Conservation (phyloP, 345 rosid species). For the Brassica carinata region DNA sequence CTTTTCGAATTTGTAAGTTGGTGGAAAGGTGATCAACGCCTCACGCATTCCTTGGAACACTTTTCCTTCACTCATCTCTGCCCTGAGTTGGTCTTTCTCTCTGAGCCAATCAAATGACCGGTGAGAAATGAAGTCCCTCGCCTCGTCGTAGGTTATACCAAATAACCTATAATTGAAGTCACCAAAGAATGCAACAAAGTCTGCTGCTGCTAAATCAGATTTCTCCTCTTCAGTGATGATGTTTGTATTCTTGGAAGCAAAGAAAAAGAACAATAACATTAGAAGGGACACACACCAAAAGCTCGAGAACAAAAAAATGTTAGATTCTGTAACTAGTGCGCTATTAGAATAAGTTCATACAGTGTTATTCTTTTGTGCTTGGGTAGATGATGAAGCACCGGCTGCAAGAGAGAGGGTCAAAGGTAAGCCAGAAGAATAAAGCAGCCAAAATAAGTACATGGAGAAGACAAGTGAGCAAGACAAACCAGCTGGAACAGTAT, state of each 20-base stretch:
- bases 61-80: slow-evolving; percentile 89
- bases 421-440: slow-evolving; percentile 83
- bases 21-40: slow-evolving; percentile 89
- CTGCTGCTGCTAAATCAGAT: slow-evolving; percentile 90
- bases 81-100: slow-evolving; percentile 95
- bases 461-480: slow-evolving; percentile 82
- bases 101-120: slow-evolving; percentile 97
- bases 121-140: slow-evolving; percentile 96
- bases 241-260: slow-evolving; percentile 39
- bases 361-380: slow-evolving; percentile 54
- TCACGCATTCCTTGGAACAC: slow-evolving; percentile 99
- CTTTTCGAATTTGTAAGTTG: slow-evolving; percentile 93
- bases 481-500: slow-evolving; percentile 70
- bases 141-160: slow-evolving; percentile 97
- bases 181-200: slow-evolving; percentile 86
- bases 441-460: slow-evolving; percentile 79
- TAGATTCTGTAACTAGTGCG: neutral
- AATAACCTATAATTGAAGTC: slow-evolving; percentile 95
- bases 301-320: neutral
- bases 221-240: slow-evolving; percentile 59
- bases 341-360: slow-evolving; percentile 48
- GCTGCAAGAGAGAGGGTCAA: slow-evolving; percentile 83
- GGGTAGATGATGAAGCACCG: slow-evolving; percentile 74
- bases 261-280: slow-evolving; percentile 13
- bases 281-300: slow-evolving; percentile 27